Evolutionary conservation across 2,329 filamentous ascomycete genomes (phyloP).

Genomic region (Arthrobotrys iridis): DNA sequence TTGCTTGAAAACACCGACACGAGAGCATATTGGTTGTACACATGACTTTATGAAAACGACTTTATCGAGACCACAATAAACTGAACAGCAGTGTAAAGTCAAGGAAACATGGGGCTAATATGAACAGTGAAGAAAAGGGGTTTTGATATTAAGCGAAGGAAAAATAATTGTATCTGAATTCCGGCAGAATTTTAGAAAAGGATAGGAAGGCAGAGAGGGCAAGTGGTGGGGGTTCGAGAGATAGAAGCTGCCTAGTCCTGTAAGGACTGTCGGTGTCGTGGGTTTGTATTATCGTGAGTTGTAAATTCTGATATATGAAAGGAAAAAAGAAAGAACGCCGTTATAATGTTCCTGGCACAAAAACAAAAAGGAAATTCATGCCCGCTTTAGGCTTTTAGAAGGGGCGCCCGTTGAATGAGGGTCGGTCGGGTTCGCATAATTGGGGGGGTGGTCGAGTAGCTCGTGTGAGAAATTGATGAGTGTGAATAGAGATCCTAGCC

Average conservation of each 20-base stretch:
- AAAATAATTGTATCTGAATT: slow-evolving; percentile 19
- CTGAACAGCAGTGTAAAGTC: background rate
- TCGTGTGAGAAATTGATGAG: slow-evolving; percentile 1
- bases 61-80: slow-evolving; percentile 8
- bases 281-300: slow-evolving; percentile 34
- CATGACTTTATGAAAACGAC: slow-evolving; percentile 2
- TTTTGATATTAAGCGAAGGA: slow-evolving; percentile 36
- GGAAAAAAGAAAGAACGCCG: slow-evolving; percentile 33
- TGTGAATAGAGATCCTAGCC: slow-evolving; percentile 18
- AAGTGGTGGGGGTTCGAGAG: background rate
- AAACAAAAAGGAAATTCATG: slow-evolving; percentile 26
- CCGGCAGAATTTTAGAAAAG: slow-evolving; percentile 39
- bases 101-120: slow-evolving; percentile 26
- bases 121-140: slow-evolving; percentile 38
- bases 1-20: slow-evolving; percentile 7
- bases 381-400: slow-evolving; percentile 2
- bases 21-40: slow-evolving; percentile 16
- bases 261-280: background rate
- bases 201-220: background rate
- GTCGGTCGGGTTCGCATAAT: background rate
- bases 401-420: background rate
- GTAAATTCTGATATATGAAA: slow-evolving; percentile 32
- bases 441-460: background rate
- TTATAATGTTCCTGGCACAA: slow-evolving; percentile 30
- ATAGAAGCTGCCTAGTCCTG: background rate